Percentiles rank a stretch among this genome's conserved stretches.
These are phyloP conservation scores for Iris pallida DNA, from an alignment of 116 monocot genomes.

Conservation along the genomic window DNA sequence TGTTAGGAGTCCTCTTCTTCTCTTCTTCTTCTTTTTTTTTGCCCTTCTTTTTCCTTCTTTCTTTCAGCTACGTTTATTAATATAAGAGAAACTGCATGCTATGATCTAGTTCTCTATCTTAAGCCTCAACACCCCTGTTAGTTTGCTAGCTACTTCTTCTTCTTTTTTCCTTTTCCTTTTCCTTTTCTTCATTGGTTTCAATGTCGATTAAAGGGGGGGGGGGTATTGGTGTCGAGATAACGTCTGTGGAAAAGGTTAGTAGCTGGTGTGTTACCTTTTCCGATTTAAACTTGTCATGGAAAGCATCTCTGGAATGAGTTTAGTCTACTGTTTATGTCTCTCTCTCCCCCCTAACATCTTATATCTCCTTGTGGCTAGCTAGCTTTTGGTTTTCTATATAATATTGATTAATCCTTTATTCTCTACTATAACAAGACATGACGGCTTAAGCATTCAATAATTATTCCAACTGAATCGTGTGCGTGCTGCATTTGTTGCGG, in stretches of 20 bases:
- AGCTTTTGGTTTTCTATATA: background rate
- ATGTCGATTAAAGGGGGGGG: conserved; percentile 35
- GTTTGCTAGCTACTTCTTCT: conserved; percentile 10
- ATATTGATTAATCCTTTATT: background rate
- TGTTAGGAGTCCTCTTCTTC: conserved; percentile 10
- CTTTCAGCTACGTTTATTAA: conserved; percentile 2
- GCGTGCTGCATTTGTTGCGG: too few relatives aligned
- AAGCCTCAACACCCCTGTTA: background rate
- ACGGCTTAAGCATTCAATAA: too few relatives aligned
- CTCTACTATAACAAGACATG: too few relatives aligned
- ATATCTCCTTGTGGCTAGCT: background rate
- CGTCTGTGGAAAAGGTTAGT: conserved; percentile 7
- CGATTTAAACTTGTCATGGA: background rate
- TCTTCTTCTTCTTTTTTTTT: background rate
- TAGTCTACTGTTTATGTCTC: background rate
- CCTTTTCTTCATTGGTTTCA: conserved; percentile 1
- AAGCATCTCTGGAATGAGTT: background rate
- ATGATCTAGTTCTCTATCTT: conserved; percentile 8
- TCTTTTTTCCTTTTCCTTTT: background rate
- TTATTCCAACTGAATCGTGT: too few relatives aligned
- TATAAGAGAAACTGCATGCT: conserved; percentile 10
- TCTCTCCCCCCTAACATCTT: background rate
- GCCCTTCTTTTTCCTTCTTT: background rate
- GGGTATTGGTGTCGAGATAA: conserved; percentile 5
- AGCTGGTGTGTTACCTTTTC: background rate